Percentiles rank a stretch among this genome's conserved stretches.
Evolutionary conservation across 768 basidiomycete genomes (phyloP).

Genomic region (Mycena pura): DNA sequence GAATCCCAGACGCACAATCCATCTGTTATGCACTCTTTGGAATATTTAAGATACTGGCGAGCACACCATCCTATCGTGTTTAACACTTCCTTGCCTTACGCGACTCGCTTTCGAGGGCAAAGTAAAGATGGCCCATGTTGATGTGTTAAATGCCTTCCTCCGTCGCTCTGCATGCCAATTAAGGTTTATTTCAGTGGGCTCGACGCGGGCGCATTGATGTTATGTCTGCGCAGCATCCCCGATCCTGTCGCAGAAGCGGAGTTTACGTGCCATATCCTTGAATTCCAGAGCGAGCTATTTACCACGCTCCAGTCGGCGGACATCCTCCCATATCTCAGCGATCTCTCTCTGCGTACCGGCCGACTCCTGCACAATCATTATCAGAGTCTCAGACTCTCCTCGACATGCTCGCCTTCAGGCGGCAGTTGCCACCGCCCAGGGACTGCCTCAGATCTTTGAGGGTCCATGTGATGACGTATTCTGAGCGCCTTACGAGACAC

Average conservation of each 20-base stretch:
- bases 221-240: not conserved
- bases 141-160: not conserved
- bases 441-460: too few relatives aligned
- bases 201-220: not conserved
- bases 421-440: too few relatives aligned
- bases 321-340: not conserved
- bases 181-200: too few relatives aligned
- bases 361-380: not conserved
- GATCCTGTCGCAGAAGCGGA: not conserved
- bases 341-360: not conserved
- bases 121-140: too few relatives aligned
- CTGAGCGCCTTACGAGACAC: too few relatives aligned
- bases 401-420: too few relatives aligned
- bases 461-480: too few relatives aligned
- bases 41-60: not conserved
- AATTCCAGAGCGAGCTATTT: too few relatives aligned
- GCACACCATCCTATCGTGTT: not conserved
- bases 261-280: not conserved
- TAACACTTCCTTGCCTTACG: slow-evolving; percentile 7
- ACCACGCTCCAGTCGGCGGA: not conserved
- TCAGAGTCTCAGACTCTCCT: not conserved
- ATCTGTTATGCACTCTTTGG: not conserved
- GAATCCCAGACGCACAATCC: too few relatives aligned
- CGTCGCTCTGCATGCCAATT: not conserved
- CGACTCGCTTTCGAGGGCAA: not conserved